Percentiles rank a stretch among this genome's conserved stretches.
Conservation (phyloP, 805 yeast genomes). For the Zygotorulaspora chibaensis region DNA sequence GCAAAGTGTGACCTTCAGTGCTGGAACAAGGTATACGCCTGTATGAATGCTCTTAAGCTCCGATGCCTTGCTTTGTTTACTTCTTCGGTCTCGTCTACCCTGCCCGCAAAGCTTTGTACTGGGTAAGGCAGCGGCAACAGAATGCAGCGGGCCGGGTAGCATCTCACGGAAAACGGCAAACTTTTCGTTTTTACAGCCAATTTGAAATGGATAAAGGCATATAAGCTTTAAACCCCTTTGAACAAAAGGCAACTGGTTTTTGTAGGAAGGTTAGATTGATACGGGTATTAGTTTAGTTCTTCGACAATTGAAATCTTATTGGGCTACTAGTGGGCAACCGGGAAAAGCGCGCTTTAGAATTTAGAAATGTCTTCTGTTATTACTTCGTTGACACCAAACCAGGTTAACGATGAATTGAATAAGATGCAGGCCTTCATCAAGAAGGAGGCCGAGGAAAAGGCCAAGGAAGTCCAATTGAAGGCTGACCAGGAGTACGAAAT, state of each 20-base stretch:
- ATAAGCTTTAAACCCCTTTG: not conserved
- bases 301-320: not conserved
- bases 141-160: not conserved
- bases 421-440: slow-evolving; percentile 98
- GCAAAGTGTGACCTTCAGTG: not conserved
- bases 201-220: not conserved
- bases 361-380: slow-evolving; percentile 35
- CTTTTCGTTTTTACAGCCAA: not conserved
- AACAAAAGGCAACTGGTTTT: not conserved
- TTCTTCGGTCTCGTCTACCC: too few species aligned
- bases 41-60: not conserved
- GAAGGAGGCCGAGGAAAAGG: slow-evolving; percentile 98
- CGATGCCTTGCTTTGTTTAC: too few species aligned
- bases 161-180: not conserved
- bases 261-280: not conserved
- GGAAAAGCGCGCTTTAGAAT: not conserved
- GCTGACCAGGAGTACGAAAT: slow-evolving; percentile 99
- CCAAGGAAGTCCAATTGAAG: slow-evolving; percentile 89
- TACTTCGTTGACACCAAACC: slow-evolving; percentile 34
- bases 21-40: too few species aligned
- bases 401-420: slow-evolving; percentile 92
- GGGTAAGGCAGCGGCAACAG: too few species aligned
- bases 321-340: not conserved
- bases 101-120: too few species aligned
- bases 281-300: not conserved